Base-by-base conservation (phyloP, 345 rosid genomes). In the Lumnitzera racemosa region DNA sequence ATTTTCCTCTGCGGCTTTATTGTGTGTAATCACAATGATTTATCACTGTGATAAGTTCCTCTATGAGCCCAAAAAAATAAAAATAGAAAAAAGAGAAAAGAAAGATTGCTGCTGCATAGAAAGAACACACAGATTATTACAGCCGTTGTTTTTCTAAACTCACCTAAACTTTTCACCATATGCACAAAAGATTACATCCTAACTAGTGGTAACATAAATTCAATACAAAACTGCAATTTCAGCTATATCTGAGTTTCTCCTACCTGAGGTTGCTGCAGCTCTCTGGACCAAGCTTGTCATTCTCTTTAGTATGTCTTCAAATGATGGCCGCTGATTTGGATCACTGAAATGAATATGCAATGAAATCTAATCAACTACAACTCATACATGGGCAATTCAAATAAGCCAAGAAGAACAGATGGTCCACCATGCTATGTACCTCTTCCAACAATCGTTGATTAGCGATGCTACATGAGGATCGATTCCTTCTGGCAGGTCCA, bases 381-480 rank as follows among this genome's bases (percentile, higher is more conserved):
- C 13, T 50, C 12, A 47, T 43, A 10, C 15, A n/a, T 13, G 47
- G 2, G 48, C 49, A 24, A 0, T 15, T 49, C 17, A 51, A 20
- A 27, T 15, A 24, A 1, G 12, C 13, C 7, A 20, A 47, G 15
- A 52, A 31, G 29, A 47, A 20, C 15, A 23, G 3, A 23, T 24
- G 63, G 12, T 20, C 17, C n/a, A 17, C 50, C 27, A 31, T 29
- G 27, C 14, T n/a, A 11, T 13, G 24, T 67, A 85, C 98, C 88
- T 89, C 61, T 58, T 74, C 96, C 96, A 89, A 63, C 96, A 92
- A 57, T 87, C 96, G 0, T 55, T 63, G 57, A 92, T 87, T 14
- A 92, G 66, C 14, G 96, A 82, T 56, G 88, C 79, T 53, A 89
- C 50, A 20, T 59, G 70, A 24, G 91, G 90, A 73, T 89, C 78